Evolutionary conservation across 1,284 basidiomycete species (phyloP).

Genomic region (Heterobasidion annosum): DNA sequence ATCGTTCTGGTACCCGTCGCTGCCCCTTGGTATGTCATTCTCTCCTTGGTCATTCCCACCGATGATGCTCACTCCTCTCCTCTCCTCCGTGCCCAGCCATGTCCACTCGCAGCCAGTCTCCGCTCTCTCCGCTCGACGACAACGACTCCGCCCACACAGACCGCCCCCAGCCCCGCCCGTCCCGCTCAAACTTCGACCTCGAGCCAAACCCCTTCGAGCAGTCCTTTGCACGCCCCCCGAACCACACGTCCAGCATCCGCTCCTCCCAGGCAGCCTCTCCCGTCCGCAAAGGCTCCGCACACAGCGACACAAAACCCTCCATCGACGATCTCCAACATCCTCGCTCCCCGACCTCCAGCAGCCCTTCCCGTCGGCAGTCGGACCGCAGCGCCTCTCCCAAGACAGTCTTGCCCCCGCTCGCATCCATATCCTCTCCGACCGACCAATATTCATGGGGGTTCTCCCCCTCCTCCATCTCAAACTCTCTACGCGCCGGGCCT

Average conservation of each 20-base stretch:
- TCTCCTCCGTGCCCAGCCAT: not conserved
- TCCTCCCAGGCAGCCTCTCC: slow-evolving; percentile 29
- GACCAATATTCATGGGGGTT: slow-evolving; percentile 76
- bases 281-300: slow-evolving; percentile 14
- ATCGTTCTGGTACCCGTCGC: not conserved
- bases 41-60: slow-evolving; percentile 11
- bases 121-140: slow-evolving; percentile 4
- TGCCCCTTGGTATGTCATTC: slow-evolving; percentile 14
- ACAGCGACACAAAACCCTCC: slow-evolving; percentile 7
- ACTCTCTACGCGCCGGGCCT: slow-evolving; percentile 84
- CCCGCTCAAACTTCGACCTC: slow-evolving; percentile 54
- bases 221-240: slow-evolving; percentile 54
- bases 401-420: slow-evolving; percentile 79
- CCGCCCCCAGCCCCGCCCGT: slow-evolving; percentile 32
- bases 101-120: slow-evolving; percentile 5
- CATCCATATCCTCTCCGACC: slow-evolving; percentile 78
- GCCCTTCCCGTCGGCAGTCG: slow-evolving; percentile 3
- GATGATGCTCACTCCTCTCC: not conserved
- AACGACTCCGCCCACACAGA: slow-evolving; percentile 13
- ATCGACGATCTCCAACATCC: slow-evolving; percentile 24
- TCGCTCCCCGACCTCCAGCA: slow-evolving; percentile 13
- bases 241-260: slow-evolving; percentile 29
- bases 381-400: slow-evolving; percentile 28
- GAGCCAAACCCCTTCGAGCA: slow-evolving; percentile 97
- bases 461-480: slow-evolving; percentile 42